Evolutionary conservation across 441 rosid species (phyloP), one percentile per base, ranked within the genome.

Genomic region (Brassica balearica): DNA sequence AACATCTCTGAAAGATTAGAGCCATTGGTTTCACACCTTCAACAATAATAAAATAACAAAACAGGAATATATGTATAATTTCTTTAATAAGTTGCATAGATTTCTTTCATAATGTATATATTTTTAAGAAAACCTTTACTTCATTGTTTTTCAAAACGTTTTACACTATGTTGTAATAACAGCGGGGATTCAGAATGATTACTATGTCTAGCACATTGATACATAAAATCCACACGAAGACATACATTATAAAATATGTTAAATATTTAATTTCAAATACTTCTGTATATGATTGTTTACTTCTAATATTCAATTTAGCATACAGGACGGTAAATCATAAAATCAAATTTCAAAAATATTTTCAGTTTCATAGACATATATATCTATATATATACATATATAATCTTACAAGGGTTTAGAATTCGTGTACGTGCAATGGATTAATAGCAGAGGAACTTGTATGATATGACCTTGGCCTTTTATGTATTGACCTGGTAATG

Each of bases 341-440:
- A 19, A 19, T 58, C 27, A 58, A 58, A 58, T 5, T 19, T 58
- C 62, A 58, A 58, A 58, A 19, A 58, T 3, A 58, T 8, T 56
- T 17, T 8, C 12, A 58, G 12, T 11, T 58, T 58, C 62, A 58
- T 1, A 19, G 2, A 8, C 27, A 19, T 3, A 53, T 14, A 53
- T 48, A 48, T 1, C 5, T 38, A 9, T 38, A 36, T 36, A 48
- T 48, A 48, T n/a, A 46, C 8, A 51, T 55, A 15, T 7, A 58
- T 58, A 58, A 58, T 20, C 27, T 8, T 58, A 19, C 27, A 58
- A 23, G 62, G 32, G 63, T 23, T 62, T 6, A 11, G 25, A 58
- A 34, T 74, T 69, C 74, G 72, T 80, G 83, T 86, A 83, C 87
- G 88, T 86, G 86, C 79, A 79, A 74, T 71, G 66, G 71, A 14